These are phyloP conservation scores for Aspergillus puulaauensis DNA, from an alignment of 2,329 filamentous ascomycete genomes.

Conservation along the genomic window DNA sequence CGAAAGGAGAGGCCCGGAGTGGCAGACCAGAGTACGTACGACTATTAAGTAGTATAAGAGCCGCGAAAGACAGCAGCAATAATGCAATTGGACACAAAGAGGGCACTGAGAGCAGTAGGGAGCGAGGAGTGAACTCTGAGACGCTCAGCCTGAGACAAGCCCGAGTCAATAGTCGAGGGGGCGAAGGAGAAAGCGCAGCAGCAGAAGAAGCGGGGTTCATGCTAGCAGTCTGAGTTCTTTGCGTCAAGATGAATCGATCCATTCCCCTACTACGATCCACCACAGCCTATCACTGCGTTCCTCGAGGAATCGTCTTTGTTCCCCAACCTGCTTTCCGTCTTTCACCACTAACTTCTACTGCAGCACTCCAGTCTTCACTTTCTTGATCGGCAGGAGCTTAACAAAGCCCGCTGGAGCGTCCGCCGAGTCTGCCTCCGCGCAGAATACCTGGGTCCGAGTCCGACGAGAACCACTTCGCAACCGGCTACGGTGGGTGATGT, in stretches of 20 bases:
- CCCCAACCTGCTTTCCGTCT: neutral
- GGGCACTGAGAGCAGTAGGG: neutral
- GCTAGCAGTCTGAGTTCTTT: neutral
- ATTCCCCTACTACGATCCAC: neutral
- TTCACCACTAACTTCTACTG: neutral
- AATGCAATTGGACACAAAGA: slow-evolving; percentile 12
- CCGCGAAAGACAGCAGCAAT: neutral
- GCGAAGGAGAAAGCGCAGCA: slow-evolving; percentile 1
- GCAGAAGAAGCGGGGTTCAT: neutral
- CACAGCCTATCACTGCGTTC: neutral
- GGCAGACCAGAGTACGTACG: slow-evolving; percentile 3
- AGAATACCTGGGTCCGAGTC: neutral
- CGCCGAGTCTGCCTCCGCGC: neutral
- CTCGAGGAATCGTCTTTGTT: neutral
- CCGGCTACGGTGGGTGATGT: neutral
- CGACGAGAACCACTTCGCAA: neutral
- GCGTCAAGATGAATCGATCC: slow-evolving; percentile 9
- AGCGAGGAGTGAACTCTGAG: neutral
- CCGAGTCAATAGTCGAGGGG: neutral
- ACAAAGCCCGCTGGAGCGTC: neutral
- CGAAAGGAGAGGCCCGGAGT: slow-evolving; percentile 10
- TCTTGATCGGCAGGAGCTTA: neutral
- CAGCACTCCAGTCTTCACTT: neutral
- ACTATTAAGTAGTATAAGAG: neutral
- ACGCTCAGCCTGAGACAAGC: neutral